Evolutionary conservation across 2,329 filamentous ascomycete genomes (phyloP).

Genomic region (Dothistroma pini): DNA sequence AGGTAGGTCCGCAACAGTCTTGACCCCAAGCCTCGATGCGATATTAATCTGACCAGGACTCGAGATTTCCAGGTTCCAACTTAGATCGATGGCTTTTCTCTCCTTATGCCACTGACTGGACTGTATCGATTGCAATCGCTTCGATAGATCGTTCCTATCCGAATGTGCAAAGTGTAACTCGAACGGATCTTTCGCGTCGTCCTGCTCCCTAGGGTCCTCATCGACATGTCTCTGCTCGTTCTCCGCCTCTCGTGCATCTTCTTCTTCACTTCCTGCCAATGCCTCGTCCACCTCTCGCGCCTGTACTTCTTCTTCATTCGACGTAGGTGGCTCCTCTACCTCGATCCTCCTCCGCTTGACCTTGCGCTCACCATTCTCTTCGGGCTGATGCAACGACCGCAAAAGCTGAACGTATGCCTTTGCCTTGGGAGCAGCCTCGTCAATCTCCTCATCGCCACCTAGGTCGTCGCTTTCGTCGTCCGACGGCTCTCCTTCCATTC

Average conservation of each 20-base stretch:
- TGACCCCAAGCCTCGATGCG: neutral
- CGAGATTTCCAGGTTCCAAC: neutral
- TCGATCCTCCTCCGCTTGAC: conserved; percentile 54
- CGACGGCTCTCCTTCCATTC: conserved; percentile 23
- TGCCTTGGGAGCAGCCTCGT: conserved; percentile 25
- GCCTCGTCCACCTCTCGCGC: conserved; percentile 30
- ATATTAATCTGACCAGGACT: neutral
- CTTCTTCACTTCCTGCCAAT: conserved; percentile 40
- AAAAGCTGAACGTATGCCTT: conserved; percentile 56
- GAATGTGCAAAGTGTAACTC: conserved; percentile 72
- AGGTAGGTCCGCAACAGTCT: conserved; percentile 43
- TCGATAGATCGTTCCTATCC: conserved; percentile 57
- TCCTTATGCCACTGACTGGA: conserved; percentile 47
- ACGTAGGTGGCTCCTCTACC: conserved; percentile 6
- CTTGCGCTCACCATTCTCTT: conserved; percentile 42
- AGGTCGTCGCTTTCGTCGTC: conserved; percentile 24
- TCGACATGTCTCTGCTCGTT: conserved; percentile 16
- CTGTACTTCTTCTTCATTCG: conserved; percentile 4
- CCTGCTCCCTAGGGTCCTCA: conserved; percentile 45
- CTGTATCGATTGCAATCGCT: conserved; percentile 47
- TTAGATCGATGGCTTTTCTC: conserved; percentile 21
- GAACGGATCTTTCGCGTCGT: conserved; percentile 60
- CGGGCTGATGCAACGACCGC: conserved; percentile 49
- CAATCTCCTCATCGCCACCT: conserved; percentile 33
- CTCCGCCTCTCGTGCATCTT: conserved; percentile 43